Percentiles rank a stretch among this genome's conserved stretches.
Conservation (phyloP, 2,329 filamentous ascomycete species). For the Sporothrix variecibatus region DNA sequence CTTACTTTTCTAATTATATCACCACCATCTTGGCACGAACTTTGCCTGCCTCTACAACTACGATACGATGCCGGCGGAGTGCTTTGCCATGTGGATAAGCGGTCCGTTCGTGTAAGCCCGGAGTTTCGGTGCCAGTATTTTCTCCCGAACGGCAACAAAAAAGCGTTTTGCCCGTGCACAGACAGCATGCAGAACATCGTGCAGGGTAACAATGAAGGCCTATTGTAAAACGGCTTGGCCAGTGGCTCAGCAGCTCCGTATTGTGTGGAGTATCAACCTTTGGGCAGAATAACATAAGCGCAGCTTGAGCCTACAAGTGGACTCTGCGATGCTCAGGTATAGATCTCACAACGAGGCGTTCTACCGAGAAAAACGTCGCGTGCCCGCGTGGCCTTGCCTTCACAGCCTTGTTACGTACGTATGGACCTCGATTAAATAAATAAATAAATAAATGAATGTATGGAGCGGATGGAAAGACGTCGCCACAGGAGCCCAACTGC, state of each 20-base stretch:
- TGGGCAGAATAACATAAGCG: background rate
- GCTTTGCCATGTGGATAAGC: background rate
- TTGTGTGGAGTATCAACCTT: background rate
- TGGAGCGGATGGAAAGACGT: background rate
- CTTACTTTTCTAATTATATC: conserved; percentile 9
- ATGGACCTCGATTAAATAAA: background rate
- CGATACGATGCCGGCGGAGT: background rate
- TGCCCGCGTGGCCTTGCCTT: background rate
- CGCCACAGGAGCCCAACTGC: background rate
- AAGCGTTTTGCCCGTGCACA: background rate
- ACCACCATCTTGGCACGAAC: background rate
- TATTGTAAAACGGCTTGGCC: background rate
- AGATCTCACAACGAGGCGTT: background rate
- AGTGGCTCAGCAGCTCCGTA: conserved; percentile 9
- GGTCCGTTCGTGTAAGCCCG: background rate
- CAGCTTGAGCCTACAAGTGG: background rate
- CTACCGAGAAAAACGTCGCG: too few relatives aligned
- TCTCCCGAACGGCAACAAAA: background rate
- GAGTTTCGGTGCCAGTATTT: background rate
- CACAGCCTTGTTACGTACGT: background rate
- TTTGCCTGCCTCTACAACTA: background rate
- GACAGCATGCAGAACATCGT: background rate
- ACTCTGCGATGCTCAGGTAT: background rate
- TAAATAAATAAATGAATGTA: background rate
- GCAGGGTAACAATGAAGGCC: background rate